Evolutionary conservation across 2,329 filamentous ascomycete species (phyloP).

Genomic region (Ampelomyces quisqualis): DNA sequence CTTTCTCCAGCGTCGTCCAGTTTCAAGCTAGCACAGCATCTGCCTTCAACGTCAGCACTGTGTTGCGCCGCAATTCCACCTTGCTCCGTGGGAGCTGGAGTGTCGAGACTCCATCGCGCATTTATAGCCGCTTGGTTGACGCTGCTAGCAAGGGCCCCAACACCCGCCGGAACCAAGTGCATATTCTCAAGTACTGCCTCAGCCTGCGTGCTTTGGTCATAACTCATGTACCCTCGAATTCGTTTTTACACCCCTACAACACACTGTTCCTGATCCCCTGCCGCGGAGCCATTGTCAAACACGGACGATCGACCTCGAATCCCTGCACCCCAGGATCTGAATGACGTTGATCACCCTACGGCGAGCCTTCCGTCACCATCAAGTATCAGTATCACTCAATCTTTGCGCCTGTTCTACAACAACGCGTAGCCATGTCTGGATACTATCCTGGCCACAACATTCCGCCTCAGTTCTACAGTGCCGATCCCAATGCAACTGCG

Average conservation of each 20-base stretch:
- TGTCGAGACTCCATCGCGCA: constrained; percentile 27
- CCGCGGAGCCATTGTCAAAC: constrained; percentile 31
- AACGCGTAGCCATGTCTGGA: constrained; percentile 38
- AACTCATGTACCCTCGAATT: constrained; percentile 16
- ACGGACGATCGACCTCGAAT: constrained; percentile 38
- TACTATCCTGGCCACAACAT: constrained; percentile 40
- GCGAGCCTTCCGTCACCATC: constrained; percentile 29
- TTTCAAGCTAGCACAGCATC: constrained; percentile 39
- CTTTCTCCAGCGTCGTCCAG: constrained; percentile 31
- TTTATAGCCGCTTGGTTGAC: constrained; percentile 38
- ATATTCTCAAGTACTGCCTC: constrained; percentile 28
- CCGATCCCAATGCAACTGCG: constrained; percentile 30
- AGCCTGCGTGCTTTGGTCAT: constrained; percentile 21
- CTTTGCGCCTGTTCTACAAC: constrained; percentile 19
- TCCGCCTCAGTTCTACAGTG: constrained; percentile 41
- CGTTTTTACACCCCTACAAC: constrained; percentile 19
- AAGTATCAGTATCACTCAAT: constrained; percentile 16
- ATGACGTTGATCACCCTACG: constrained; percentile 43
- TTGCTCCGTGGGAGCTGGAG: constrained; percentile 20
- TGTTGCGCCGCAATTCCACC: constrained; percentile 30
- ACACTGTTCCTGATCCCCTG: constrained; percentile 31
- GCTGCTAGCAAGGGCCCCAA: constrained; percentile 39
- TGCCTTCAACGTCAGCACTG: constrained; percentile 31
- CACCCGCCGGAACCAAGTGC: constrained; percentile 32
- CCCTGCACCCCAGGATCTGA: constrained; percentile 36